A percentile compares a stretch with the other conserved stretches of the same genome.
Conservation (phyloP, 2,329 filamentous ascomycete species). For the Aureobasidium namibiae region DNA sequence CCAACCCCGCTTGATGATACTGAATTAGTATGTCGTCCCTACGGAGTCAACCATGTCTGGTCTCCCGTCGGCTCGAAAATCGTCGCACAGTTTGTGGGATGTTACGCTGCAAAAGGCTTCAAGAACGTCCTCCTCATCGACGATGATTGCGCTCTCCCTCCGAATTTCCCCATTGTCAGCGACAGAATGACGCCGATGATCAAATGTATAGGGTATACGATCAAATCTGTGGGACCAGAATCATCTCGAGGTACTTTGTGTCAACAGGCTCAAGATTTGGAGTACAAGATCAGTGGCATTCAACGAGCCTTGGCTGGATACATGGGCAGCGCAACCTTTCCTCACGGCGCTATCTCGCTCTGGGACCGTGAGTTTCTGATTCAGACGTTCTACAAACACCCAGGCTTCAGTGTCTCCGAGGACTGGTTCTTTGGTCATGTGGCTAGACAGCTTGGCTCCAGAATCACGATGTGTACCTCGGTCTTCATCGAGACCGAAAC, state of each 20-base stretch:
- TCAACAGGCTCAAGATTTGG: constrained; percentile 40
- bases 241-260: constrained; percentile 17
- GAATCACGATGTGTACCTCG: constrained; percentile 42
- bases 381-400: constrained; percentile 40
- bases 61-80: constrained; percentile 42
- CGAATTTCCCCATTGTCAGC: constrained; percentile 40
- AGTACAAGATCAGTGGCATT: constrained; percentile 44
- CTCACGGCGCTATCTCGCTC: constrained; percentile 43
- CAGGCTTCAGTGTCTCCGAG: constrained; percentile 42
- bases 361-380: constrained; percentile 41
- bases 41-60: constrained; percentile 43
- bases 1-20: constrained; percentile 40
- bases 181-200: constrained; percentile 35
- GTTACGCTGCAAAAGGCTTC: constrained; percentile 38
- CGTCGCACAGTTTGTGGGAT: constrained; percentile 42
- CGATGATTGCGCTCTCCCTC: constrained; percentile 41
- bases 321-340: constrained; percentile 41
- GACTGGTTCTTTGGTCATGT: constrained; percentile 48
- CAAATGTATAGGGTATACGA: constrained; percentile 43
- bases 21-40: constrained; percentile 35
- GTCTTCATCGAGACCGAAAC: constrained; percentile 46
- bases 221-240: constrained; percentile 29
- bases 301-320: constrained; percentile 37
- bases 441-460: constrained; percentile 35
- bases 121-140: constrained; percentile 42